Base-by-base conservation (phyloP, 306 rosid genomes). In the Hylodesmum podocarpum region DNA sequence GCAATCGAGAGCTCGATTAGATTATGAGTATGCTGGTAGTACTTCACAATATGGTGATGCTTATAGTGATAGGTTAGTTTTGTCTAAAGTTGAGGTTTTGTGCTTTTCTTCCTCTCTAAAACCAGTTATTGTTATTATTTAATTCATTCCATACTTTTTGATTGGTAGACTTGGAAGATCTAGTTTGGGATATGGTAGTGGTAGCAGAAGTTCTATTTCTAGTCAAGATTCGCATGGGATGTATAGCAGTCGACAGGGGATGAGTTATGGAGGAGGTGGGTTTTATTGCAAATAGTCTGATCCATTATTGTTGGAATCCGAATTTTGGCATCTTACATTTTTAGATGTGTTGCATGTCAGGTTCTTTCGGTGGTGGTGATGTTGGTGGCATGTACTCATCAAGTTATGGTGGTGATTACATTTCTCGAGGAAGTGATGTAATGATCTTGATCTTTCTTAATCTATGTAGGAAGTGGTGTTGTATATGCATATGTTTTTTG, bases 401-500 rank as follows among this genome's bases (percentile, higher is more conserved):
- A 72, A 89, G 94, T 83, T 92, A 96, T 89, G 93, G 93, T 59
- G 90, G 91, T 51, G 99, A 96, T 70, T 96, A 92, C 73, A 72
- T 92, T 69, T 66, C 99, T 64, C 99, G 97, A 44, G 99, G 94
- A 44, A 87, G 85, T 84, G 96, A 96, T 87, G 99, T 96, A 82
- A 92, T 84, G 86, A 15, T 76, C 37, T 36, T 75, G 29, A 43
- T 78, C 76, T 66, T 57, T 37, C 73, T 51, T 34, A 41, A 25
- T 25, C 79, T 61, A 31, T 16, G 12, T 14, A 62, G 19, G 19
- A 53, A 11, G 14, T 59, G 14, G 33, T 50, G 3, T 78, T 61
- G 13, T 16, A 51, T 27, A 3, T 76, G 49, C 41, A 6, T 61
- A 22, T 31, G 25, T 36, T 44, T 44, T 64, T 46, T 63, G 57